Conservation (phyloP, 2,329 filamentous ascomycete species). For the Eutypa lata region DNA sequence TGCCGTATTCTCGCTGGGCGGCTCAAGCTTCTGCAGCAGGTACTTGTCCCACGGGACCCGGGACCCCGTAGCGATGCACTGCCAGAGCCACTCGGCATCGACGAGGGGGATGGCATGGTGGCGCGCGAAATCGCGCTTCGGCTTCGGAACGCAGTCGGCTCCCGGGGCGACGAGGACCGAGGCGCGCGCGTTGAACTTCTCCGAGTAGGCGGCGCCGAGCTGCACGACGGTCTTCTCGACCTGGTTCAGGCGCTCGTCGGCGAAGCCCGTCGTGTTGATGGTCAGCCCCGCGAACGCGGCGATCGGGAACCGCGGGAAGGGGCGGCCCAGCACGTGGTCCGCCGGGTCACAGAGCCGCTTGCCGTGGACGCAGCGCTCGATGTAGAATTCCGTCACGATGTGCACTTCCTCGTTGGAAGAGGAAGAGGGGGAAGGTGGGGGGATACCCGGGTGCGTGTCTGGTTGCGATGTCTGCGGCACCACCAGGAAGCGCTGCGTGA, state of each 20-base stretch:
- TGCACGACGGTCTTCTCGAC: conserved; percentile 72
- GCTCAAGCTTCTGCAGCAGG: conserved; percentile 45
- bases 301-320: conserved; percentile 70
- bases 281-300: conserved; percentile 65
- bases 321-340: conserved; percentile 70
- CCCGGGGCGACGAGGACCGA: conserved; percentile 75
- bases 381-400: conserved; percentile 84
- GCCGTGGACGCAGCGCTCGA: conserved; percentile 81
- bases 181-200: conserved; percentile 68
- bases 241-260: conserved; percentile 80
- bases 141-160: conserved; percentile 54
- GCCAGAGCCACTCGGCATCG: conserved; percentile 78
- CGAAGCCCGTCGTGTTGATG: conserved; percentile 80
- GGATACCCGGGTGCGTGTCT: conserved; percentile 38
- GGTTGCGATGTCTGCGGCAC: conserved; percentile 52
- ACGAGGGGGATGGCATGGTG: conserved; percentile 81
- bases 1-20: conserved; percentile 13
- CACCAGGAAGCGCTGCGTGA: conserved; percentile 46
- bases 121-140: conserved; percentile 76
- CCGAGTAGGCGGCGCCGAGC: conserved; percentile 77
- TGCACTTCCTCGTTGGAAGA: conserved; percentile 33
- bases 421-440: no score
- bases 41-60: conserved; percentile 43
- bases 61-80: conserved; percentile 63
- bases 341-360: conserved; percentile 68